Conservation (phyloP, 345 rosid species). For the Sapria himalayana region DNA sequence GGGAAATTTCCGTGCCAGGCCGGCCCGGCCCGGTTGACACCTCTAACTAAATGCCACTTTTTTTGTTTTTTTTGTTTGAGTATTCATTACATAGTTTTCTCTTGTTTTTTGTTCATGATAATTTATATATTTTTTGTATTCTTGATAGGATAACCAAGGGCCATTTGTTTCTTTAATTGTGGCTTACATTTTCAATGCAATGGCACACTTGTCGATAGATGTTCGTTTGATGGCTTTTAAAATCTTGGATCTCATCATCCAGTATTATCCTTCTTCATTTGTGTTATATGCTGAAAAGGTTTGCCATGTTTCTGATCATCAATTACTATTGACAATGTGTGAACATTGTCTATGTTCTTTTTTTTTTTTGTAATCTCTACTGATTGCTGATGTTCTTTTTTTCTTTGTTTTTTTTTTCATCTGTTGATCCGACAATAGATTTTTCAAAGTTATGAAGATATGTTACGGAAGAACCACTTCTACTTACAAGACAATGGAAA, state of each 20-base stretch:
- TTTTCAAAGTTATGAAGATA: constrained; percentile 56
- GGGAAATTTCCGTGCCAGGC: too few species aligned
- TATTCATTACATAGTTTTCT: neutral
- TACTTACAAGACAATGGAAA: constrained; percentile 50
- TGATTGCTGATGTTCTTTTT: too few species aligned
- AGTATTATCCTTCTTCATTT: constrained; percentile 42
- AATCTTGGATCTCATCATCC: constrained; percentile 45
- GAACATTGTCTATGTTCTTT: neutral
- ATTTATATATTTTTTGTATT: constrained; percentile 2
- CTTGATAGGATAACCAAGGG: constrained; percentile 51
- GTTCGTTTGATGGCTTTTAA: constrained; percentile 85
- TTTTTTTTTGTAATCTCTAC: neutral
- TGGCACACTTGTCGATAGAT: constrained; percentile 53
- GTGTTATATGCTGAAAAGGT: constrained; percentile 63
- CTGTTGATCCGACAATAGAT: constrained; percentile 21
- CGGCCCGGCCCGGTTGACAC: too few species aligned
- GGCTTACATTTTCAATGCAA: constrained; percentile 56
- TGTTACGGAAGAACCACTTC: constrained; percentile 41
- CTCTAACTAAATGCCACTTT: too few species aligned
- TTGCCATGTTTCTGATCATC: constrained; percentile 6
- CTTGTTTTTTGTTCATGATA: neutral
- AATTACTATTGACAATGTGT: neutral
- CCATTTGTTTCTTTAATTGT: constrained; percentile 44
- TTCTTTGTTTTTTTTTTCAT: constrained; percentile 5
- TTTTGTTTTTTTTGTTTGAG: neutral